These are phyloP conservation scores for Saksenaea oblongispora DNA, from an alignment of 371 early-diverging fungal species.

Conservation along the genomic window DNA sequence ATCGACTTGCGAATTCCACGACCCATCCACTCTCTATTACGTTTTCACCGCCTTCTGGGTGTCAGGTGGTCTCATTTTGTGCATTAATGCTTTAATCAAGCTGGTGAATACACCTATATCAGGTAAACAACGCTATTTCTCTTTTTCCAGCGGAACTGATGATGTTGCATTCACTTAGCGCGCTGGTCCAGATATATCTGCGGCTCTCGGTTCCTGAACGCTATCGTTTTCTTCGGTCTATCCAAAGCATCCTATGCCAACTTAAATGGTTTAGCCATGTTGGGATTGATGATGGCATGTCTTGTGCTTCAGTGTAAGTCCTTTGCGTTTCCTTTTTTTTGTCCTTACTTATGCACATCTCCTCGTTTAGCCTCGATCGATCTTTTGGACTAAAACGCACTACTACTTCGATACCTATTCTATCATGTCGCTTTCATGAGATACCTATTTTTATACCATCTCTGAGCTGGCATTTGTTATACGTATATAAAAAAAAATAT, in stretches of 20 bases:
- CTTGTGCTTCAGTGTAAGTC: conserved; percentile 51
- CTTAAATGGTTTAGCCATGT: conserved; percentile 43
- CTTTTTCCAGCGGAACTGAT: no score
- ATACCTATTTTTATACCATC: conserved; percentile 2
- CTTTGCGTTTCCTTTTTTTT: background rate
- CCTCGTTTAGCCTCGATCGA: conserved; percentile 5
- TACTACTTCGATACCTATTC: background rate
- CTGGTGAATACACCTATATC: conserved; percentile 37
- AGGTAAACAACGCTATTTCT: conserved; percentile 20
- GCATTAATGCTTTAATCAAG: conserved; percentile 48
- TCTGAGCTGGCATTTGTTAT: background rate
- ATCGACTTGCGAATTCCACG: conserved; percentile 3
- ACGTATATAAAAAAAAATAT: no score
- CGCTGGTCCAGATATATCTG: conserved; percentile 48
- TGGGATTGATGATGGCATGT: conserved; percentile 54
- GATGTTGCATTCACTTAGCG: conserved; percentile 25
- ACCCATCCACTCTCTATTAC: conserved; percentile 20
- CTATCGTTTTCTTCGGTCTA: conserved; percentile 51
- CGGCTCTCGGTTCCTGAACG: conserved; percentile 46
- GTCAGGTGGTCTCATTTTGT: conserved; percentile 40
- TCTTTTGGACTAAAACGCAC: background rate
- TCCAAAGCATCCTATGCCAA: conserved; percentile 37
- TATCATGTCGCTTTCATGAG: background rate
- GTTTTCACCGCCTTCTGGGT: conserved; percentile 46
- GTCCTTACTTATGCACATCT: background rate